Percentiles rank a stretch among this genome's conserved stretches.
Conservation (phyloP, 495 filamentous ascomycete genomes). For the Aspergillus steynii region DNA sequence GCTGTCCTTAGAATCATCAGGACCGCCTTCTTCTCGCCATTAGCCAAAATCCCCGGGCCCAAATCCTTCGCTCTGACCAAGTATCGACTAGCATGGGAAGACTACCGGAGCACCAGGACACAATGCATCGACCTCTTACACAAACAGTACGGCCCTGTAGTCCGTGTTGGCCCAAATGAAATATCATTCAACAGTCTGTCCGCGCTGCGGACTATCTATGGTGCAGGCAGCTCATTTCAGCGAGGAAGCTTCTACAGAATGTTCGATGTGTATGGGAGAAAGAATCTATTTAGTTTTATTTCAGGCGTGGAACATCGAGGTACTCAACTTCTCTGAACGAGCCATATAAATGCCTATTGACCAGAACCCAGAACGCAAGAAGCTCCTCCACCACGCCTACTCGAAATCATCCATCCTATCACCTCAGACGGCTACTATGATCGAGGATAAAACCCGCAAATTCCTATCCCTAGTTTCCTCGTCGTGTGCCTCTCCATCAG, state of each 20-base stretch:
- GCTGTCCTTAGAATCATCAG: neutral
- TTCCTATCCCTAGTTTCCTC: conserved; percentile 27
- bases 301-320: conserved; percentile 27
- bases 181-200: conserved; percentile 35
- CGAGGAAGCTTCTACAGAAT: conserved; percentile 41
- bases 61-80: conserved; percentile 27
- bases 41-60: conserved; percentile 26
- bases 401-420: conserved; percentile 36
- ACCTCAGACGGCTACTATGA: conserved; percentile 13
- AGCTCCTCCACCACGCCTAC: conserved; percentile 39
- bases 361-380: conserved; percentile 30
- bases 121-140: conserved; percentile 32
- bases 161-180: conserved; percentile 44
- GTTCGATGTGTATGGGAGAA: conserved; percentile 40
- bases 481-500: conserved; percentile 18
- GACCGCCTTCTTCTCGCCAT: neutral
- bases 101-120: conserved; percentile 34
- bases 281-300: conserved; percentile 39
- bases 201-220: conserved; percentile 37
- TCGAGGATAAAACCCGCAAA: conserved; percentile 30
- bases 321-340: neutral
- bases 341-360: neutral
- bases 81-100: conserved; percentile 28
- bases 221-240: conserved; percentile 41
- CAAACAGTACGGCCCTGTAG: conserved; percentile 35